Evolutionary conservation across 2,329 filamentous ascomycete genomes (phyloP), one percentile per base, ranked within the genome.

Genomic region (Alternaria consortialis): DNA sequence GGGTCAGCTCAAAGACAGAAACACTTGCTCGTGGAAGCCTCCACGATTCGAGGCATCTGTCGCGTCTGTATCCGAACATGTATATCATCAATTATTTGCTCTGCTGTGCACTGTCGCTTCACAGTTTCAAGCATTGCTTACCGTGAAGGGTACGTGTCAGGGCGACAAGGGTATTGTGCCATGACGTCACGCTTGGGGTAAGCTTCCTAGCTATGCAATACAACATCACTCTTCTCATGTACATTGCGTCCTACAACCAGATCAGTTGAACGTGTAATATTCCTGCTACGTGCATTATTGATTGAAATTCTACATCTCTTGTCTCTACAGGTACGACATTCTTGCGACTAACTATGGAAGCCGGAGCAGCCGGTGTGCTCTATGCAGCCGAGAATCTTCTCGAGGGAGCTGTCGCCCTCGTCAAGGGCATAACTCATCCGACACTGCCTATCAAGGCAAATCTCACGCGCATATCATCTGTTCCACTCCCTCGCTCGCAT

Each of bases 371-470:
- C 54, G 77, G 78, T 47, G 75, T 74, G 23, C 63, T 80, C 7
- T 80, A 80, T 53, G 74, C 77, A 27, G 74, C 79, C 13, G 74
- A 78, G 57, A 72, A 68, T 53, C 37, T 77, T 7, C 64, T 81
- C 27, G 70, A 67, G 62, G 78, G 78, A 11, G 83, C 81, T 8
- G 79, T 79, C 5, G 80, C 83, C 27, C 73, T 86, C 6, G 81
- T 84, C 27, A 83, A 84, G 61, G 80, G 80, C 58, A 75, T 82
- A 13, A 77, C 78, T 8, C 74, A 81, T 53, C 83, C 85, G 1
- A 85, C 85, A 0, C 79, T 83, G 44, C 84, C 84, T 11, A 77
- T 87, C 53, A 84, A 82, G 61, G 83, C 84, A 7, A 81, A 80
- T 1, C 80, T 87, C 44, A 80, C 77, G 9, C 83, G 82, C 53